Evolutionary conservation across 2,329 filamentous ascomycete genomes (phyloP), one percentile per base, ranked within the genome.

Genomic region (Lasiodiplodia theobromae): DNA sequence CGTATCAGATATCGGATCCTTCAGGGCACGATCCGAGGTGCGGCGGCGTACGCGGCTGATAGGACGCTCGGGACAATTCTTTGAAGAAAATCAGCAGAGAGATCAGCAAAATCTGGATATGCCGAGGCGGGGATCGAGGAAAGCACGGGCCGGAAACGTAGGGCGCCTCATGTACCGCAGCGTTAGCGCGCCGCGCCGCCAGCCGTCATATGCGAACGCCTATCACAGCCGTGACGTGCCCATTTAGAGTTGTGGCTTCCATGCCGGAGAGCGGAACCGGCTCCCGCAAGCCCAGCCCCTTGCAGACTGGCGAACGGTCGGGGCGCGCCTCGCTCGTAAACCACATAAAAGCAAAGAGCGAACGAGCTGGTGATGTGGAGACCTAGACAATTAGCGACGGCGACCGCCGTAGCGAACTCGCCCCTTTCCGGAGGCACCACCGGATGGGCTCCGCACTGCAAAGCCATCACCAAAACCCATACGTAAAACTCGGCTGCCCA

Each of bases 71-170:
- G 40, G 51, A 53, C 34, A 23, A 25, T 23, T 34, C 54, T 47
- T 25, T 47, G 44, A 47, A 49, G 47, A 28, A 62, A 31, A 62
- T 62, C 58, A 62, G 25, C 58, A 62, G 40, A 37, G 1, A 28
- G 40, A 51, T 34, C 25, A 49, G 58, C 38, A 14, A 23, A 10
- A 51, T 16, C 14, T 18, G 40, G 40, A 25, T 12, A 16, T 47
- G 57, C 37, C 56, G 37, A 60, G 56, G 57, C 57, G 57, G 57
- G 37, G 44, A 12, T 18, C 37, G 57, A 21, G 28, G 16, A 16
- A 51, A 49, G 58, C 40, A 28, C 58, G 58, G 58, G 28, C 58
- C 58, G 58, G 40, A 47, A 49, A 47, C 56, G 44, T 40, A 62
- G 23, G 38, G 57, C 38, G 57, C 38, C 21, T 47, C 40, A 34